Conservation (phyloP, 495 filamentous ascomycete genomes). For the Aspergillus ellipticus region DNA sequence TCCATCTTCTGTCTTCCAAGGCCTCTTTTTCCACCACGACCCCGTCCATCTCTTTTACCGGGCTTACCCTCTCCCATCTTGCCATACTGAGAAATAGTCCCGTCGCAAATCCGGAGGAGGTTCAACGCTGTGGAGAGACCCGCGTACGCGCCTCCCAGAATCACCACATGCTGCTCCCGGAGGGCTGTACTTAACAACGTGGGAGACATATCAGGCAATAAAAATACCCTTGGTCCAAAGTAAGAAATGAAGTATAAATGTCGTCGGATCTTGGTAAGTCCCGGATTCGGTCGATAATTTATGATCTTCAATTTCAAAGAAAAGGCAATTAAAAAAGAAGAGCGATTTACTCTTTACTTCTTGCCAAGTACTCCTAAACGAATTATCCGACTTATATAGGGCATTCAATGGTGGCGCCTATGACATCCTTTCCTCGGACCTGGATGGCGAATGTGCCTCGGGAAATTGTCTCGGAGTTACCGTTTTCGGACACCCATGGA, state of each 20-base stretch:
- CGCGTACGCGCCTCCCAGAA: conserved; percentile 56
- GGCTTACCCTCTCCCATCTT: not conserved
- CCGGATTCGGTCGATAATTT: too few relatives aligned
- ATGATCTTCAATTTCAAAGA: too few relatives aligned
- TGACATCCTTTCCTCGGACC: not conserved
- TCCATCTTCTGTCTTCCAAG: not conserved
- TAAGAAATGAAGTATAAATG: not conserved
- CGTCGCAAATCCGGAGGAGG: conserved; percentile 50
- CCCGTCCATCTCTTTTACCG: not conserved
- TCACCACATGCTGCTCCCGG: conserved; percentile 1
- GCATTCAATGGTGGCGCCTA: not conserved
- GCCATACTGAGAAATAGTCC: conserved; percentile 18
- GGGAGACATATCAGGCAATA: not conserved
- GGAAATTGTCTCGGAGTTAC: conserved; percentile 1
- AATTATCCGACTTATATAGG: not conserved
- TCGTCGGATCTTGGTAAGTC: not conserved
- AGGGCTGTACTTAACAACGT: not conserved
- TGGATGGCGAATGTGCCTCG: not conserved
- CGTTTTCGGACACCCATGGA: not conserved
- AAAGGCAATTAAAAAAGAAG: too few relatives aligned
- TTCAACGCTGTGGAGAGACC: conserved; percentile 56
- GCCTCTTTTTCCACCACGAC: not conserved
- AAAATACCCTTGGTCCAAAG: not conserved
- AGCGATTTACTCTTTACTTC: too few relatives aligned
- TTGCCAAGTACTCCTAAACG: too few relatives aligned